These are phyloP conservation scores for Periconia sp. DNA, from an alignment of 2,329 filamentous ascomycete species.

Conservation along the genomic window DNA sequence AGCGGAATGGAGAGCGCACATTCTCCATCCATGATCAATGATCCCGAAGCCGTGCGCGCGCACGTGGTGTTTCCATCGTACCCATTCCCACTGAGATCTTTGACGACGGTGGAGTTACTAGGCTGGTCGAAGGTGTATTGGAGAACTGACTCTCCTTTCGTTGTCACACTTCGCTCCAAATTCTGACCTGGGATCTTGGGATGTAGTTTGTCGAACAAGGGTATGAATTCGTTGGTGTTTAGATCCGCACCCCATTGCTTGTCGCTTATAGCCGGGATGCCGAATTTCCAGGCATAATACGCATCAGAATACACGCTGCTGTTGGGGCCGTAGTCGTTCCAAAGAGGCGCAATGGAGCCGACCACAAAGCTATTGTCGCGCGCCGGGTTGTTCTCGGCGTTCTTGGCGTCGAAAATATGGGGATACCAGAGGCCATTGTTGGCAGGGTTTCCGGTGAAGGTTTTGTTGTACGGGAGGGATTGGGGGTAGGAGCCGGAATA, in stretches of 20 bases:
- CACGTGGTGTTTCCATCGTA: slow-evolving; percentile 48
- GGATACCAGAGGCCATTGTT: slow-evolving; percentile 42
- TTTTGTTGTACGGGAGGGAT: slow-evolving; percentile 41
- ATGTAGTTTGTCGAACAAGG: slow-evolving; percentile 45
- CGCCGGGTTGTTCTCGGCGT: slow-evolving; percentile 35
- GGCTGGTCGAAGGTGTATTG: slow-evolving; percentile 36
- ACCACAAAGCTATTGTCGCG: slow-evolving; percentile 13
- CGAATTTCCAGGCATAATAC: slow-evolving; percentile 44
- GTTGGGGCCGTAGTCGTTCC: slow-evolving; percentile 50
- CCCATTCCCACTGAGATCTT: slow-evolving; percentile 44
- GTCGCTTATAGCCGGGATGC: slow-evolving; percentile 44
- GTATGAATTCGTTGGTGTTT: slow-evolving; percentile 37
- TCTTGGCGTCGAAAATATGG: slow-evolving; percentile 41
- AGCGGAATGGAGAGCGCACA: slow-evolving; percentile 54
- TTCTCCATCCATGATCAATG: slow-evolving; percentile 32
- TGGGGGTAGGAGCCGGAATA: slow-evolving; percentile 45
- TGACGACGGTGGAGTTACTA: slow-evolving; percentile 14
- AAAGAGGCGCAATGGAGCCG: slow-evolving; percentile 44
- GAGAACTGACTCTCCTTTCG: slow-evolving; percentile 39
- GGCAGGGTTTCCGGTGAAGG: slow-evolving; percentile 47
- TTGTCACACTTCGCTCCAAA: slow-evolving; percentile 41
- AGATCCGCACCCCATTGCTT: slow-evolving; percentile 45
- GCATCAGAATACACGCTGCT: slow-evolving; percentile 47
- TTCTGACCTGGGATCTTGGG: slow-evolving; percentile 45
- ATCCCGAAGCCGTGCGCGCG: slow-evolving; percentile 20